Percentiles rank a stretch among this genome's conserved stretches.
Evolutionary conservation across 2,329 filamentous ascomycete genomes (phyloP).

Genomic region (Mycocentrospora acerina): DNA sequence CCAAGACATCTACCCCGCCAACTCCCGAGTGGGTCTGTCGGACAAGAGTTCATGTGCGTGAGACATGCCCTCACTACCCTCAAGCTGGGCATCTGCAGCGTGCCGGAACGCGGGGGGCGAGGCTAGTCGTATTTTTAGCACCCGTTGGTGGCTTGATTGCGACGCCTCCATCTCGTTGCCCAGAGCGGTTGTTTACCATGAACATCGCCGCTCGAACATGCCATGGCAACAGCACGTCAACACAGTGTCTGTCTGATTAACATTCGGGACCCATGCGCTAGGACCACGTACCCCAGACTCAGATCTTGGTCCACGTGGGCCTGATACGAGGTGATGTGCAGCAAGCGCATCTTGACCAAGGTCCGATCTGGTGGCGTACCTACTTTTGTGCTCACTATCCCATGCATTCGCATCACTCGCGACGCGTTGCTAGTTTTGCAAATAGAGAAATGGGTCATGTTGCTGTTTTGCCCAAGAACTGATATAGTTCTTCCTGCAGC

Average conservation of each 20-base stretch:
- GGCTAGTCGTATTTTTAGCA: constrained; percentile 13
- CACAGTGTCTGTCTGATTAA: too few species aligned
- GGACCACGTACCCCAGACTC: constrained; percentile 23
- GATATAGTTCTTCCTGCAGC: constrained; percentile 39
- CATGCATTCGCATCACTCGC: background rate
- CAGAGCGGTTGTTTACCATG: background rate
- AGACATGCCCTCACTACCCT: constrained; percentile 6
- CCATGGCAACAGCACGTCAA: too few species aligned
- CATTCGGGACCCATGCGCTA: constrained; percentile 13
- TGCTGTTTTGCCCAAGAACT: constrained; percentile 36
- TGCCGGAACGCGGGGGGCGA: constrained; percentile 10
- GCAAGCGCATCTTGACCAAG: constrained; percentile 16
- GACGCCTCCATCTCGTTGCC: constrained; percentile 1
- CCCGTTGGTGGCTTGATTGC: background rate
- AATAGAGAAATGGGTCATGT: constrained; percentile 8
- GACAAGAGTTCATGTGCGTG: background rate
- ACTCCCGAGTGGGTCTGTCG: constrained; percentile 16
- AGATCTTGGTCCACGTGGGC: constrained; percentile 25
- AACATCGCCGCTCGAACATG: too few species aligned
- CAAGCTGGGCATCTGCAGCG: constrained; percentile 11
- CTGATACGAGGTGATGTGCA: constrained; percentile 31
- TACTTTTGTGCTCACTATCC: too few species aligned
- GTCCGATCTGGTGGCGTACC: background rate
- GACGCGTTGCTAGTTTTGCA: background rate
- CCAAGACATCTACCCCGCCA: background rate